Evolutionary conservation across 106 monocot genomes (phyloP).

Genomic region (Triglochin maritima): DNA sequence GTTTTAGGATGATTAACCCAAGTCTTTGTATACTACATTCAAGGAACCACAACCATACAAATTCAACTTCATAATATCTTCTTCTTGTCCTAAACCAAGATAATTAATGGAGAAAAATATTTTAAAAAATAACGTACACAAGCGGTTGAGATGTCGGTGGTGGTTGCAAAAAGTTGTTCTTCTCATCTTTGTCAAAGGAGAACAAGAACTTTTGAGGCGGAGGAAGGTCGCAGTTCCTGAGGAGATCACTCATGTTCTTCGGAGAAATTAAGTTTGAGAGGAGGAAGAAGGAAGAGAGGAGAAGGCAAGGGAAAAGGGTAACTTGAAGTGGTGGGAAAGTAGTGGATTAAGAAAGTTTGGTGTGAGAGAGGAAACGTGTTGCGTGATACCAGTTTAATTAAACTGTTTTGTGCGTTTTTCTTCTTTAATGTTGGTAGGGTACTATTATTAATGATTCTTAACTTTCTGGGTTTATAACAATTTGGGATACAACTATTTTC

Average conservation of each 20-base stretch:
- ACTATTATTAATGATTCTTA: no score
- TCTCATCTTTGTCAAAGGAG: neutral
- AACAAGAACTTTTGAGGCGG: constrained; percentile 48
- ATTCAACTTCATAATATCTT: neutral
- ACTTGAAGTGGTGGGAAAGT: neutral
- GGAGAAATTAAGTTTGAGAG: neutral
- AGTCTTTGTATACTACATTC: no score
- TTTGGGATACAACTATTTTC: no score
- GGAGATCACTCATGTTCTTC: constrained; percentile 23
- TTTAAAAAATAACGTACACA: neutral
- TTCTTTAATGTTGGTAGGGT: no score
- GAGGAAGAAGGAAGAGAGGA: neutral
- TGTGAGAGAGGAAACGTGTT: neutral
- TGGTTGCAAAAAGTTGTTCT: neutral
- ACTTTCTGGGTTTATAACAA: no score
- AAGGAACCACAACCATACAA: neutral
- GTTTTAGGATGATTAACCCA: no score
- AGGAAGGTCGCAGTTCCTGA: constrained; percentile 88
- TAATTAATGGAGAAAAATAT: no score
- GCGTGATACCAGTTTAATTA: neutral
- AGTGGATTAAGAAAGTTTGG: neutral
- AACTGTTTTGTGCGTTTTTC: no score
- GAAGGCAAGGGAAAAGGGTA: neutral
- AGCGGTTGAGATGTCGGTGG: neutral
- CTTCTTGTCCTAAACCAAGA: neutral